phyloP scores from a whole-genome alignment of 352 stramenopile species.

The Phytophthora pini region DNA sequence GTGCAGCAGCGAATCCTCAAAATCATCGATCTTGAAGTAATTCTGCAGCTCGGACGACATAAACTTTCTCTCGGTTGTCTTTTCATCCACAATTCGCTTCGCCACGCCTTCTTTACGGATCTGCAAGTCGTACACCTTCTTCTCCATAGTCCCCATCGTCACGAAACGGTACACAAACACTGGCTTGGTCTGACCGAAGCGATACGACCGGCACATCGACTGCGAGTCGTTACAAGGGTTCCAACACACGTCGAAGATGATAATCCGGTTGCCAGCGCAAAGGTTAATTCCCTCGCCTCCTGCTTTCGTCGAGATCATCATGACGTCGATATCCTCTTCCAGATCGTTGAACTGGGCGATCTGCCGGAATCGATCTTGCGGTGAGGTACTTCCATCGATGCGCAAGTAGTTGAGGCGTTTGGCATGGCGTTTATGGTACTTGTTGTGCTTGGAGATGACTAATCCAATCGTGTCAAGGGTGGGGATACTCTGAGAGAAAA shows the following conservation, averaged over 20 bases:
- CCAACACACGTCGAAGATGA: conserved; percentile 94
- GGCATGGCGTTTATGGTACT: conserved; percentile 45
- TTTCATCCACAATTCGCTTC: conserved; percentile 91
- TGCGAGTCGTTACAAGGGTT: conserved; percentile 93
- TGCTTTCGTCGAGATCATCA: conserved; percentile 90
- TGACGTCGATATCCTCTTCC: conserved; percentile 82
- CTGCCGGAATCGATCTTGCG: conserved; percentile 80
- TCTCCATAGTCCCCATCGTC: conserved; percentile 92
- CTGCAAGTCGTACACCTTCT: conserved; percentile 93
- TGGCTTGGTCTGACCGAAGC: conserved; percentile 91
- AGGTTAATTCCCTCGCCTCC: conserved; percentile 91
- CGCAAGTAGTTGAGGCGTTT: conserved; percentile 72
- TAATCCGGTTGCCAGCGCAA: conserved; percentile 88
- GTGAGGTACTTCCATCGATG: conserved; percentile 84
- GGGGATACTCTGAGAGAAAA: conserved; percentile 91
- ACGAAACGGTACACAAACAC: conserved; percentile 95
- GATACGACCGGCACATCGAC: conserved; percentile 94
- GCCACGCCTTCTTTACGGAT: conserved; percentile 91
- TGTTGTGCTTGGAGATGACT: conserved; percentile 76
- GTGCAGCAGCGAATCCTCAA: conserved; percentile 72
- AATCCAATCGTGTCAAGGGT: conserved; percentile 83
- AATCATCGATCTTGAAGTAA: conserved; percentile 88
- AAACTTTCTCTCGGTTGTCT: conserved; percentile 84
- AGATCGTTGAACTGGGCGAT: conserved; percentile 87
- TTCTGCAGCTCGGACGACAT: conserved; percentile 81